A percentile compares a stretch with the other conserved stretches of the same genome.
Evolutionary conservation across 2,329 filamentous ascomycete species (phyloP).

Genomic region (Fulvia fulva): DNA sequence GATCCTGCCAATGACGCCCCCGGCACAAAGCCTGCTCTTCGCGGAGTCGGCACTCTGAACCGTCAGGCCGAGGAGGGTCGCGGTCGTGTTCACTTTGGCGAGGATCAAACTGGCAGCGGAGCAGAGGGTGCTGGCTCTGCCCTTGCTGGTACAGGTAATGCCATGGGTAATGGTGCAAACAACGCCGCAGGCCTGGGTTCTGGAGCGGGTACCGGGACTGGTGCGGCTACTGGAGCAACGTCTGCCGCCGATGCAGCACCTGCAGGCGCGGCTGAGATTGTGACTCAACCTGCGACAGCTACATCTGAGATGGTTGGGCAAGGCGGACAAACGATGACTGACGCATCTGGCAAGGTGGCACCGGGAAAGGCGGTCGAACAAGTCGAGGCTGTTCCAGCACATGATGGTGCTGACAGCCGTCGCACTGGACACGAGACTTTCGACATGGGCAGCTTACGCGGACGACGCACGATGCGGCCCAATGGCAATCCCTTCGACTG

Average conservation of each 20-base stretch:
- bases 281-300: neutral
- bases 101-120: neutral
- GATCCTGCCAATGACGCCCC: conserved; percentile 1
- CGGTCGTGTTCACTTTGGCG: conserved; percentile 21
- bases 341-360: conserved; percentile 8
- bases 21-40: conserved; percentile 2
- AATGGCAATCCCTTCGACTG: neutral
- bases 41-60: conserved; percentile 17
- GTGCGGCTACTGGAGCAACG: neutral
- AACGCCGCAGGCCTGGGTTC: neutral
- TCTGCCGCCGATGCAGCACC: neutral
- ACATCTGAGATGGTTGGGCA: neutral
- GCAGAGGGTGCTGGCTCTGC: neutral
- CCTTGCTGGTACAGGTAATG: neutral
- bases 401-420: conserved; percentile 18
- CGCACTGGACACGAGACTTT: conserved; percentile 16
- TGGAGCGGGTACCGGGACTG: neutral
- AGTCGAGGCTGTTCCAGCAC: conserved; percentile 17
- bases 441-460: conserved; percentile 23
- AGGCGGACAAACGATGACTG: neutral
- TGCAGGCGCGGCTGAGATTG: neutral
- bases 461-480: conserved; percentile 8
- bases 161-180: neutral
- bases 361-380: conserved; percentile 8
- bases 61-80: conserved; percentile 28